Percentiles rank a stretch among this genome's conserved stretches.
Evolutionary conservation across 495 filamentous ascomycete species (phyloP).

Genomic region (Tuber aestivum): DNA sequence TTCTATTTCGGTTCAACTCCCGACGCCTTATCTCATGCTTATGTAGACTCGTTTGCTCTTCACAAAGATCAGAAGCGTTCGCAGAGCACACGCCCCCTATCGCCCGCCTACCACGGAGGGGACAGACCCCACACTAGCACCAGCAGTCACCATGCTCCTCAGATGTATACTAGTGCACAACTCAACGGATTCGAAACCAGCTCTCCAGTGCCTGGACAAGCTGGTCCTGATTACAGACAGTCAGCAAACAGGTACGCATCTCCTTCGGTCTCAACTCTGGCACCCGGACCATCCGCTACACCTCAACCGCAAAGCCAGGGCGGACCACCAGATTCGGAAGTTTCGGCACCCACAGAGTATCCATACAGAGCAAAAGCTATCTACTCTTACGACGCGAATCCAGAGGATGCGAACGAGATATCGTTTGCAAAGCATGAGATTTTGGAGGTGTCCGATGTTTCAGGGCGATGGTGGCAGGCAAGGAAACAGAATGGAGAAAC

Average conservation of each 20-base stretch:
- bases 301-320: slow-evolving; percentile 31
- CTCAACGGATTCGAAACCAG: slow-evolving; percentile 94
- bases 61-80: slow-evolving; percentile 69
- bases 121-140: slow-evolving; percentile 74
- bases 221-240: slow-evolving; percentile 54
- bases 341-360: slow-evolving; percentile 81
- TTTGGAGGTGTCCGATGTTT: slow-evolving; percentile 93
- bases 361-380: slow-evolving; percentile 97
- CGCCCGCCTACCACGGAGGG: slow-evolving; percentile 53
- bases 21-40: slow-evolving; percentile 76
- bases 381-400: slow-evolving; percentile 97
- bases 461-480: slow-evolving; percentile 97
- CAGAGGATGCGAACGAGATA: slow-evolving; percentile 96
- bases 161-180: slow-evolving; percentile 96
- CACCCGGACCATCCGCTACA: slow-evolving; percentile 37
- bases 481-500: slow-evolving; percentile 91
- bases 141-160: slow-evolving; percentile 67
- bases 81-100: slow-evolving; percentile 60
- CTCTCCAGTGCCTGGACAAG: slow-evolving; percentile 70
- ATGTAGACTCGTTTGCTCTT: slow-evolving; percentile 92
- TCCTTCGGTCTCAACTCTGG: slow-evolving; percentile 40
- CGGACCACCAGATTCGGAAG: slow-evolving; percentile 51
- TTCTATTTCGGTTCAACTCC: slow-evolving; percentile 96
- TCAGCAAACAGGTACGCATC: slow-evolving; percentile 55
- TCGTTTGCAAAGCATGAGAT: slow-evolving; percentile 96